A percentile compares a stretch with the other conserved stretches of the same genome.
These are phyloP conservation scores for Cynara cardunculus DNA, from an alignment of 129 eudicot genomes.

Conservation along the genomic window DNA sequence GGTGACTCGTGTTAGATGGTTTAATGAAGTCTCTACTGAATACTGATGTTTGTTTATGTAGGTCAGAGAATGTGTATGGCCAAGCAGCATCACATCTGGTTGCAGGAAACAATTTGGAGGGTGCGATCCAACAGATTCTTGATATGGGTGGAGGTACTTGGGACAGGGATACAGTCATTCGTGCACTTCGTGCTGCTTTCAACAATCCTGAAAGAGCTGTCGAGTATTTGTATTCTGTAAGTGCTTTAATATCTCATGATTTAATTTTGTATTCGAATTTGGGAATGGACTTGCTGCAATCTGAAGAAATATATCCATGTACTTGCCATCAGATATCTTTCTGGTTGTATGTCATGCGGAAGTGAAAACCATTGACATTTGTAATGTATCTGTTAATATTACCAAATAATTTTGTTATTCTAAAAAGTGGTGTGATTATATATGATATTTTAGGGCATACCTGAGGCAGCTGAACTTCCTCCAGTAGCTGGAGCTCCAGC, in stretches of 20 bases:
- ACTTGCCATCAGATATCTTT: background rate
- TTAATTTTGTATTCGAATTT: background rate
- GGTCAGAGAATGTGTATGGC: conserved; percentile 35
- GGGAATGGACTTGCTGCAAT: background rate
- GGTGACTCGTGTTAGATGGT: background rate
- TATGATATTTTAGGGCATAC: conserved; percentile 63
- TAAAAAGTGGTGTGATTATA: background rate
- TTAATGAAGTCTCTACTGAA: background rate
- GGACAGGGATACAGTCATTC: conserved; percentile 35
- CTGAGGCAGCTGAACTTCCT: conserved; percentile 67
- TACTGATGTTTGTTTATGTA: conserved; percentile 8
- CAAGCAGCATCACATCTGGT: conserved; percentile 33
- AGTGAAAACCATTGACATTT: background rate
- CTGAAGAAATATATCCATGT: background rate
- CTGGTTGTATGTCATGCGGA: background rate
- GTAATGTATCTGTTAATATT: background rate
- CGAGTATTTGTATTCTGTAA: conserved; percentile 33
- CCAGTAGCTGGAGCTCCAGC: conserved; percentile 40
- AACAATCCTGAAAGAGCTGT: conserved; percentile 40
- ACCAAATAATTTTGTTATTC: background rate
- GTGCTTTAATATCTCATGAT: background rate
- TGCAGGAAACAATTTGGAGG: conserved; percentile 32
- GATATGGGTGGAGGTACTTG: conserved; percentile 41
- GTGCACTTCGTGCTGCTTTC: conserved; percentile 38
- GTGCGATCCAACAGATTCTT: conserved; percentile 37